Conservation (phyloP, 164 flowering plant genomes). For the Magnolia changhungtana region DNA sequence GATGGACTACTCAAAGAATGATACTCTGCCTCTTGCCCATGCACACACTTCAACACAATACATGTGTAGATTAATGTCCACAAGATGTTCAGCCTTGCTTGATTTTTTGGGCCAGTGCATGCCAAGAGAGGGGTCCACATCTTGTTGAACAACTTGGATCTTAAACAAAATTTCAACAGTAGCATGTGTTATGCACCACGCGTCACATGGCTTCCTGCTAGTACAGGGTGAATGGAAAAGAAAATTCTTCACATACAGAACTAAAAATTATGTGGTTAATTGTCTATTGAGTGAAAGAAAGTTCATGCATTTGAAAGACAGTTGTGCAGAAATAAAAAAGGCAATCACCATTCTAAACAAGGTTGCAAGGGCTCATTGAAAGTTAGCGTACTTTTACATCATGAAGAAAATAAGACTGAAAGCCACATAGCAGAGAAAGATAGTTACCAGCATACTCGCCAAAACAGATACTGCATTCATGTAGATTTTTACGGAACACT, state of each 20-base stretch:
- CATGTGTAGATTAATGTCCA: background rate
- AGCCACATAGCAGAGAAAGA: slow-evolving; percentile 2
- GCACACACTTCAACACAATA: background rate
- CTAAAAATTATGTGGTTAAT: background rate
- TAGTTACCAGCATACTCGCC: slow-evolving; percentile 65
- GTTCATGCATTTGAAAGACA: background rate
- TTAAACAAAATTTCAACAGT: too few relatives aligned
- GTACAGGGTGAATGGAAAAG: background rate
- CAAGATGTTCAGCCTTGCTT: background rate
- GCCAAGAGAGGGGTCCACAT: background rate
- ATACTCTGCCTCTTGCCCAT: background rate
- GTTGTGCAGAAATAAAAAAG: background rate
- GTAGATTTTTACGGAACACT: slow-evolving; percentile 48
- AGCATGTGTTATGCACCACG: too few relatives aligned
- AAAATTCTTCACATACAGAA: background rate
- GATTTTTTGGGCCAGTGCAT: background rate
- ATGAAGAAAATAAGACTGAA: background rate
- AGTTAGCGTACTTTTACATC: background rate
- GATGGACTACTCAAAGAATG: background rate
- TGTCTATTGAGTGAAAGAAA: background rate
- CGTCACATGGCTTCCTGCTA: too few relatives aligned
- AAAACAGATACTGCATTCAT: slow-evolving; percentile 81
- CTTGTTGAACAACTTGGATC: background rate
- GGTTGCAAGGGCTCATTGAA: background rate
- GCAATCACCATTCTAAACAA: background rate